Conservation (phyloP, 169 alveolate genomes). For the Fabrea salina region DNA sequence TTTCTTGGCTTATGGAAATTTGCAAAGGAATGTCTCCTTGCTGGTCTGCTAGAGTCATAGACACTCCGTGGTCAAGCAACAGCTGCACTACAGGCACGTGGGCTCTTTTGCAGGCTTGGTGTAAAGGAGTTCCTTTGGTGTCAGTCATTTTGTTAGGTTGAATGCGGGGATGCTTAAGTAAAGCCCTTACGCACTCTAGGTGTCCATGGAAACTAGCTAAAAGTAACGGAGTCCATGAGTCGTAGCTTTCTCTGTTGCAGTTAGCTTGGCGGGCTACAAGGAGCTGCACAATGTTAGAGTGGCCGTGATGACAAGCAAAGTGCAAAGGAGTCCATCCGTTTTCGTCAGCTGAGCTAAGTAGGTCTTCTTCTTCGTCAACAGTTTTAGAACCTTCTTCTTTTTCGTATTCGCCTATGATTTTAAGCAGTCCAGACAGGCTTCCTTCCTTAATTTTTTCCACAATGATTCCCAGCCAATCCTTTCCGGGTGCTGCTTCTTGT, state of each 20-base stretch:
- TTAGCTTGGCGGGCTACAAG: slow-evolving; percentile 9
- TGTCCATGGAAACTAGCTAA: slow-evolving; percentile 45
- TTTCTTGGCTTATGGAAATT: neutral
- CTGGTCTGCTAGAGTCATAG: slow-evolving; percentile 24
- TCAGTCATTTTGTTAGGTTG: slow-evolving; percentile 5
- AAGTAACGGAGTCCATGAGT: slow-evolving; percentile 40
- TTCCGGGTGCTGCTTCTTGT: slow-evolving; percentile 3
- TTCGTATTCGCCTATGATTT: slow-evolving; percentile 21
- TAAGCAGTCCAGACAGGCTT: neutral
- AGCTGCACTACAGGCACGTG: neutral
- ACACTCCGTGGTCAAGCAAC: neutral
- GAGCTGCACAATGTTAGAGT: slow-evolving; percentile 26
- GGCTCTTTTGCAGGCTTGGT: slow-evolving; percentile 22
- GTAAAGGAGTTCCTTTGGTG: slow-evolving; percentile 15
- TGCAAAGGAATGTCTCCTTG: slow-evolving; percentile 18
- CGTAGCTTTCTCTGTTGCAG: slow-evolving; percentile 24
- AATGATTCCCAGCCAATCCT: slow-evolving; percentile 18
- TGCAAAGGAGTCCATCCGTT: slow-evolving; percentile 19
- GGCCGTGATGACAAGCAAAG: slow-evolving; percentile 24
- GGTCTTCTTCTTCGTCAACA: slow-evolving; percentile 8
- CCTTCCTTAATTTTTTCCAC: slow-evolving; percentile 8
- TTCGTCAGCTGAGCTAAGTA: neutral
- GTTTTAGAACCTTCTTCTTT: neutral
- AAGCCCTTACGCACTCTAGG: slow-evolving; percentile 38
- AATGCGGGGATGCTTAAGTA: slow-evolving; percentile 11